Percentiles rank a stretch among this genome's conserved stretches.
phyloP scores from a whole-genome alignment of 75 land plant species.

The Cupressus sempervirens region DNA sequence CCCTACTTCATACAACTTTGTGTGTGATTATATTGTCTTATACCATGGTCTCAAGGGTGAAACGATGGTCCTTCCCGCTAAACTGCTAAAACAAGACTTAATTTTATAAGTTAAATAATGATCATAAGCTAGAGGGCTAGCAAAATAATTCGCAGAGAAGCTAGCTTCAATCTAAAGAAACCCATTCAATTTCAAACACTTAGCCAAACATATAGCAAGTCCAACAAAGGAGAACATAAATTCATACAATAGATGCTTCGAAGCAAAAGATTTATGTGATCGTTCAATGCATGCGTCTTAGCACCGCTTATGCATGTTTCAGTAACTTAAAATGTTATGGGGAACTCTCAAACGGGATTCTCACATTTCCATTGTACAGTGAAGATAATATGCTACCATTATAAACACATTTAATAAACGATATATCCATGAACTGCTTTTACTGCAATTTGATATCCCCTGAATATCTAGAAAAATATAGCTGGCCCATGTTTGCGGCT shows the following conservation, averaged over 20 bases:
- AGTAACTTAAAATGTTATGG: neutral
- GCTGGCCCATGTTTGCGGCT: neutral
- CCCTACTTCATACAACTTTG: neutral
- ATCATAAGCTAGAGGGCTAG: too few species aligned
- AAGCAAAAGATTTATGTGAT: neutral
- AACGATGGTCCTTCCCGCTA: neutral
- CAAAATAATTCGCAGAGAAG: neutral
- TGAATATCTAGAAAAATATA: neutral
- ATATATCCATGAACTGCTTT: neutral
- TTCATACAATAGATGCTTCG: neutral
- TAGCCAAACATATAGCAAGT: neutral
- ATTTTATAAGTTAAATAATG: too few species aligned
- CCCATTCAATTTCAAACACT: neutral
- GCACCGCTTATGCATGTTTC: neutral
- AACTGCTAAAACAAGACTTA: neutral
- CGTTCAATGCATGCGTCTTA: neutral
- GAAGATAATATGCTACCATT: neutral
- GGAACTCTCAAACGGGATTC: neutral
- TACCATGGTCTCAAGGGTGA: neutral
- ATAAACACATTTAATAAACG: neutral
- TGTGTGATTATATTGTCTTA: neutral
- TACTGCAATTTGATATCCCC: neutral
- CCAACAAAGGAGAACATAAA: neutral
- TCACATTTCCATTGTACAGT: neutral
- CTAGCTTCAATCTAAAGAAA: neutral